These are phyloP conservation scores for Exophiala bonariae DNA, from an alignment of 2,329 filamentous ascomycete genomes.

Conservation along the genomic window DNA sequence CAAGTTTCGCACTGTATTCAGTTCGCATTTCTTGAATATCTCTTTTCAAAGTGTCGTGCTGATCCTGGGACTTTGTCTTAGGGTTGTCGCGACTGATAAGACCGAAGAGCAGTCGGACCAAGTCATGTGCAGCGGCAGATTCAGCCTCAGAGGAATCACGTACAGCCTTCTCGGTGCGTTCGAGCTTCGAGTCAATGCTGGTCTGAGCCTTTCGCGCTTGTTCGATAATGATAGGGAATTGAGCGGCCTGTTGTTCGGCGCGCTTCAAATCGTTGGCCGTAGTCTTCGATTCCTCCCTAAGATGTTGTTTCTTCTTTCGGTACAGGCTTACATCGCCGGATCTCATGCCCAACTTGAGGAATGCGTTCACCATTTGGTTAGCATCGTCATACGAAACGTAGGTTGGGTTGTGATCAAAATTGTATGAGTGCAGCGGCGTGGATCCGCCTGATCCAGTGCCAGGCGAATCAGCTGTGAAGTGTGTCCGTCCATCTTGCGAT, in stretches of 20 bases:
- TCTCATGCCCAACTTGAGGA: not conserved
- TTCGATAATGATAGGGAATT: slow-evolving; percentile 14
- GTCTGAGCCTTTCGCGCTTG: slow-evolving; percentile 7
- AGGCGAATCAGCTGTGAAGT: too few relatives aligned
- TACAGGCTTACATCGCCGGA: not conserved
- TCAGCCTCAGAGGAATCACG: not conserved
- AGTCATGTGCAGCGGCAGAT: not conserved
- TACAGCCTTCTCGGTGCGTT: slow-evolving; percentile 3
- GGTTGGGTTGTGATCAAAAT: too few relatives aligned
- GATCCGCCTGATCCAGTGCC: too few relatives aligned
- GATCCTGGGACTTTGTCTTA: too few relatives aligned
- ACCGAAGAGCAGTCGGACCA: slow-evolving; percentile 6
- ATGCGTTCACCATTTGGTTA: not conserved
- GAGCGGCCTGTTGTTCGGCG: not conserved
- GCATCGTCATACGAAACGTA: too few relatives aligned
- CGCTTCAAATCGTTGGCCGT: slow-evolving; percentile 9
- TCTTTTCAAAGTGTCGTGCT: not conserved
- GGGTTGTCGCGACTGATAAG: not conserved
- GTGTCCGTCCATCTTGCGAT: too few relatives aligned
- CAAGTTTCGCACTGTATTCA: too few relatives aligned
- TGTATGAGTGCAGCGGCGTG: too few relatives aligned
- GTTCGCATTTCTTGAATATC: too few relatives aligned
- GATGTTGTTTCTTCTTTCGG: not conserved
- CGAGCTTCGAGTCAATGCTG: slow-evolving; percentile 1
- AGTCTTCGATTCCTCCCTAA: not conserved